phyloP scores from a whole-genome alignment of 768 basidiomycete genomes.

The Macrolepiota albuminosa region DNA sequence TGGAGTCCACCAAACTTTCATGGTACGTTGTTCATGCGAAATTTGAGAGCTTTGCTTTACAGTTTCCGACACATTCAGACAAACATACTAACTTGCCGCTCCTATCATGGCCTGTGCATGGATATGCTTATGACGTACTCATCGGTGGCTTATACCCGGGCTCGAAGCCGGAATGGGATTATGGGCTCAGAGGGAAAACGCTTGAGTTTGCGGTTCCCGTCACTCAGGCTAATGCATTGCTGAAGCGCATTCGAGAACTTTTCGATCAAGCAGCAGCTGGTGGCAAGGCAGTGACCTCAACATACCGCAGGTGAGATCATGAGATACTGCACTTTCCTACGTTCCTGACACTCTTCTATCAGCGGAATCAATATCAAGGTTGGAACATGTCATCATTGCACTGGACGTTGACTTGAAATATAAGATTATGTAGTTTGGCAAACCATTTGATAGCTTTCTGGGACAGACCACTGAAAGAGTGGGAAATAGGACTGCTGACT shows the following conservation, averaged over 20 bases:
- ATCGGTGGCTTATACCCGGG: constrained; percentile 31
- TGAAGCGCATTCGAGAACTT: constrained; percentile 27
- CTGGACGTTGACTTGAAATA: not conserved
- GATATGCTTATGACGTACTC: constrained; percentile 33
- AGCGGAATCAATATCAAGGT: constrained; percentile 3
- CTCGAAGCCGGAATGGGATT: constrained; percentile 29
- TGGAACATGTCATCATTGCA: not conserved
- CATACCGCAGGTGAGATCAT: constrained; percentile 25
- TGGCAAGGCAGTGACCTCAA: constrained; percentile 30
- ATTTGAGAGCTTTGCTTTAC: not conserved
- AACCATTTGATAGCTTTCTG: constrained; percentile 30
- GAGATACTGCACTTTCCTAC: no score
- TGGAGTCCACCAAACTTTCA: constrained; percentile 32
- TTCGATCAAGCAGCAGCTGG: constrained; percentile 28
- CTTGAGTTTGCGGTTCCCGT: constrained; percentile 31
- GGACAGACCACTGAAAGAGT: constrained; percentile 30
- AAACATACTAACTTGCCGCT: constrained; percentile 25
- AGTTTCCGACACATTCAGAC: constrained; percentile 14
- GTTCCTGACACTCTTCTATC: not conserved
- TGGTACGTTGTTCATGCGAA: constrained; percentile 12
- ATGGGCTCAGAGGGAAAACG: constrained; percentile 28
- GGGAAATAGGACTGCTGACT: constrained; percentile 26
- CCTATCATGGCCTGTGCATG: constrained; percentile 29
- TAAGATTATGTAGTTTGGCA: constrained; percentile 23
- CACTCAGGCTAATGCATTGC: constrained; percentile 24